phyloP scores from a whole-genome alignment of 495 filamentous ascomycete species.

The Neurospora cerealis region DNA sequence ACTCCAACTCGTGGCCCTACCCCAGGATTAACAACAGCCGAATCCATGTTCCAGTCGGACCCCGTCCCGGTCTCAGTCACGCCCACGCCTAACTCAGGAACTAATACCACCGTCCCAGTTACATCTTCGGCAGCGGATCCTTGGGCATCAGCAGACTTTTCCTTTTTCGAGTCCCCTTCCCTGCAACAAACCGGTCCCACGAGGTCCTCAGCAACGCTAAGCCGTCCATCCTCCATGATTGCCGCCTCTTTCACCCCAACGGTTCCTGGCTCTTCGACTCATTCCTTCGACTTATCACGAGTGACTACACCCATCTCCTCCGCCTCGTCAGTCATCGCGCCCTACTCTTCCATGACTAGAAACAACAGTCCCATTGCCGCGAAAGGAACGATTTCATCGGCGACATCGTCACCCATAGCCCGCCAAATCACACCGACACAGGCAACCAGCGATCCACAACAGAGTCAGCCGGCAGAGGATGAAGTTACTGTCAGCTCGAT shows the following conservation, averaged over 20 bases:
- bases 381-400: not conserved
- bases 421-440: not conserved
- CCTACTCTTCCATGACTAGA: not conserved
- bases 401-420: not conserved
- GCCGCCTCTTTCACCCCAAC: not conserved
- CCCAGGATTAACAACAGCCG: not conserved
- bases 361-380: not conserved
- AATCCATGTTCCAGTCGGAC: not conserved
- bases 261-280: not conserved
- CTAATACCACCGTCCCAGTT: not conserved
- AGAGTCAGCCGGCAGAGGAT: constrained; percentile 7
- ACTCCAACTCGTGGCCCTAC: not conserved
- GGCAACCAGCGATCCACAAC: not conserved
- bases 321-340: not conserved
- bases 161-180: constrained; percentile 24
- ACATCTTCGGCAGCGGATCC: constrained; percentile 8
- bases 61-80: not conserved
- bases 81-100: not conserved
- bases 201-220: not conserved
- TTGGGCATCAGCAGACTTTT: constrained; percentile 28
- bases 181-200: not conserved
- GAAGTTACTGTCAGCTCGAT: constrained; percentile 27
- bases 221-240: not conserved
- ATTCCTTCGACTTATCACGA: not conserved
- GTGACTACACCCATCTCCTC: constrained; percentile 12